A percentile compares a stretch with the other conserved stretches of the same genome.
Conservation (phyloP, 805 yeast genomes). For the Kuraishia capsulata region DNA sequence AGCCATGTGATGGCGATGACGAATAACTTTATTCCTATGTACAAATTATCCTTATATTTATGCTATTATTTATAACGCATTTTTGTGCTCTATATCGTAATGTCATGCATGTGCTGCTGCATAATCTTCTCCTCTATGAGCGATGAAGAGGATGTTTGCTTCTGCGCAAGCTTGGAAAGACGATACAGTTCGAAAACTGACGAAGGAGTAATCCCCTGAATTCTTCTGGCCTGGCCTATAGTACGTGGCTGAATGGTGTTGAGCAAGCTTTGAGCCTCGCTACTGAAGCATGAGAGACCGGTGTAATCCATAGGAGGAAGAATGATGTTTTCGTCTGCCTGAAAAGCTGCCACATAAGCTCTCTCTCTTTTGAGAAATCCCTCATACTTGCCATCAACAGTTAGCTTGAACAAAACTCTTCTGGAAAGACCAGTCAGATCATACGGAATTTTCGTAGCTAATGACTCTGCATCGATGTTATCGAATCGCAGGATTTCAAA, state of each 20-base stretch:
- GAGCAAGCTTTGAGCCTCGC: conserved; percentile 62
- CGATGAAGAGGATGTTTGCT: neutral
- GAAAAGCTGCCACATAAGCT: conserved; percentile 64
- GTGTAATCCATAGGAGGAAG: conserved; percentile 68
- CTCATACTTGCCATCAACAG: conserved; percentile 75
- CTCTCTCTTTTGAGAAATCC: conserved; percentile 72
- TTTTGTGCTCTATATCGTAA: conserved; percentile 1
- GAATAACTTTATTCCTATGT: neutral
- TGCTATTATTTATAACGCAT: neutral
- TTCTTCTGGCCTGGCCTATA: conserved; percentile 89
- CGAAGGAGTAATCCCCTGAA: conserved; percentile 93
- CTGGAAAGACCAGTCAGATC: conserved; percentile 20
- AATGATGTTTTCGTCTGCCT: conserved; percentile 67
- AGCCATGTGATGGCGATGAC: too few relatives aligned
- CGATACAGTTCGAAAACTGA: conserved; percentile 75
- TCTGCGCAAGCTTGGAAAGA: conserved; percentile 19
- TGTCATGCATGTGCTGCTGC: neutral
- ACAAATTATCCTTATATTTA: neutral
- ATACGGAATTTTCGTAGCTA: conserved; percentile 26
- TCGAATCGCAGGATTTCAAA: conserved; percentile 63
- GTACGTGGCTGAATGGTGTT: conserved; percentile 79
- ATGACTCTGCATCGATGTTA: conserved; percentile 22
- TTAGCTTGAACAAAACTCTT: conserved; percentile 49
- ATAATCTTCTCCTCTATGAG: conserved; percentile 4
- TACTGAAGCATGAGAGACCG: conserved; percentile 52